Percentiles rank a stretch among this genome's conserved stretches.
Conservation (phyloP, 495 filamentous ascomycete genomes). For the Penicillium silybi region DNA sequence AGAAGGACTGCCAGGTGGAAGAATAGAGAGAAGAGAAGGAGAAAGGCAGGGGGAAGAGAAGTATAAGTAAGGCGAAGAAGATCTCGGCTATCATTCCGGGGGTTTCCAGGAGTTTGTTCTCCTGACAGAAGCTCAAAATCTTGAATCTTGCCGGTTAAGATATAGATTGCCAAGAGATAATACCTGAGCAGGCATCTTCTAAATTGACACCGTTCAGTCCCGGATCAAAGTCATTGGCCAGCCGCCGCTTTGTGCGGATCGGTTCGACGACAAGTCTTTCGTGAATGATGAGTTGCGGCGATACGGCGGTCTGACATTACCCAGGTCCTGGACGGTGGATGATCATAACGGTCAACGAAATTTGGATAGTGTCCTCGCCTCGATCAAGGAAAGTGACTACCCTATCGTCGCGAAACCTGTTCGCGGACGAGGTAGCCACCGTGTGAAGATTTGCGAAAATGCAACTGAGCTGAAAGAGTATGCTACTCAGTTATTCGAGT, state of each 20-base stretch:
- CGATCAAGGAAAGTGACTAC: slow-evolving; percentile 8
- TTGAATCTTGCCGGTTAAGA: no score
- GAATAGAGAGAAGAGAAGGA: no score
- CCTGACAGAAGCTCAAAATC: no score
- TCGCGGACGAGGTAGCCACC: slow-evolving; percentile 20
- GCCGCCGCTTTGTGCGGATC: slow-evolving; percentile 29
- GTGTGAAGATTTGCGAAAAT: slow-evolving; percentile 31
- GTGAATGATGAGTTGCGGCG: slow-evolving; percentile 25
- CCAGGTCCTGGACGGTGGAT: slow-evolving; percentile 17
- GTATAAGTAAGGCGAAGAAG: no score
- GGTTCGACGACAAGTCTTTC: slow-evolving; percentile 35
- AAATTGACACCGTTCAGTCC: slow-evolving; percentile 11
- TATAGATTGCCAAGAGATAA: no score
- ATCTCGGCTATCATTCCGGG: no score
- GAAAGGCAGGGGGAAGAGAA: no score
- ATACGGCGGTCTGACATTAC: slow-evolving; percentile 11
- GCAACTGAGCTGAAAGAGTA: slow-evolving; percentile 18
- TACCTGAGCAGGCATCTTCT: slow-evolving; percentile 22
- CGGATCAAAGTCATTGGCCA: slow-evolving; percentile 27
- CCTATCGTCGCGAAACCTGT: slow-evolving; percentile 32
- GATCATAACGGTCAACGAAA: not conserved
- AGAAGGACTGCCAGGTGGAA: no score
- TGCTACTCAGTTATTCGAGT: slow-evolving; percentile 19
- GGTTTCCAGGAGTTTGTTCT: no score
- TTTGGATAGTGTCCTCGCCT: slow-evolving; percentile 1